Base-by-base conservation (phyloP, 306 rosid genomes). In the Ziziphus jujuba region DNA sequence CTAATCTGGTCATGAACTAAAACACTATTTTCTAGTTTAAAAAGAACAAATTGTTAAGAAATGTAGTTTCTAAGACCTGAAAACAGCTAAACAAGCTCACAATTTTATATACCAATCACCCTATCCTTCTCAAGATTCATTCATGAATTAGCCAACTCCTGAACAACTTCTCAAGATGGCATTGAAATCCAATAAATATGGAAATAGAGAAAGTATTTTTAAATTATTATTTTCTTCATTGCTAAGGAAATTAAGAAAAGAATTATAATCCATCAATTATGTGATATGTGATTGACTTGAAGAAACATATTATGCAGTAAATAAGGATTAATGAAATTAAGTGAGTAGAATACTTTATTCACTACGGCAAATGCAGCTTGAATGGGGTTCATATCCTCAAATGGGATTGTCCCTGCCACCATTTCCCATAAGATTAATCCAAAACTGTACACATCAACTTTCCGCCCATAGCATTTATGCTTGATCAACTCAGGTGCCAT, bases 401-500 rank as follows among this genome's bases (percentile, higher is more conserved):
- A 95, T 1, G 99, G 99, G 67, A 84, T 83, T 16, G 84, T 65
- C 71, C 99, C 99, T 0, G 96, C 81, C 70, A 91, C 84, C 95
- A 95, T 66, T 77, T 95, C 99, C 95, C 97, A 95, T 68, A 95
- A 69, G 60, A 95, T 83, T 15, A 95, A 95, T 52, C 97, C 99
- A 66, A 90, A 95, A 75, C 97, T 82, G 73, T 95, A 91, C 47
- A 95, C 97, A 36, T 95, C 99, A 9, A 90, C 99, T 79, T 87
- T 95, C 73, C 82, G 82, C 54, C 96, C 89, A 1, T 89, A 91
- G 36, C 88, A 72, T 74, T 91, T 90, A 25, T 84, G 91, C 74
- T 84, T 90, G 80, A 95, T 95, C 99, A 95, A 87, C 85, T 95
- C 99, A 0, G 99, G 99, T 48, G 99, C 99, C 99, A 95, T 95